Evolutionary conservation across 352 stramenopile genomes (phyloP).

Genomic region (Phytophthora hybrid): DNA sequence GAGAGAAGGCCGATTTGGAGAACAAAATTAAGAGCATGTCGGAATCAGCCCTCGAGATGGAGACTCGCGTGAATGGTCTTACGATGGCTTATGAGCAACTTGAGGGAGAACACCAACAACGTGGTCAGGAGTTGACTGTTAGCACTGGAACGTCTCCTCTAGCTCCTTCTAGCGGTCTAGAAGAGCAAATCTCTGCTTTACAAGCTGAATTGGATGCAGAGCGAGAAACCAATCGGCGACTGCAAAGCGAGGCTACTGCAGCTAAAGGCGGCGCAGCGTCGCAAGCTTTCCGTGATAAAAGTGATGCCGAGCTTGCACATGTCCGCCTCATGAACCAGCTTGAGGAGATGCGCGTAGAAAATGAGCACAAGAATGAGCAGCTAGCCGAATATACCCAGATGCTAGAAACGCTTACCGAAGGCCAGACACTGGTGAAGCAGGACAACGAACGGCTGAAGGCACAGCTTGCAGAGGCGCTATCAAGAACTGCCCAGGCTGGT

Average conservation of each 20-base stretch:
- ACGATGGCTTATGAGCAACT: conserved; percentile 61
- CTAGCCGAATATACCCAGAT: conserved; percentile 52
- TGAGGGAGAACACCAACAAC: conserved; percentile 51
- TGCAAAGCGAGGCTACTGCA: conserved; percentile 36
- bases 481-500: conserved; percentile 6
- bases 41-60: conserved; percentile 42
- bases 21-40: conserved; percentile 38
- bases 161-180: neutral
- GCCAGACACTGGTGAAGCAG: conserved; percentile 39
- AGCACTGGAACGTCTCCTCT: neutral
- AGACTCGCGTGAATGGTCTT: conserved; percentile 57
- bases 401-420: conserved; percentile 46
- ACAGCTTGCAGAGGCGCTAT: conserved; percentile 35
- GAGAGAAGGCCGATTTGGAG: conserved; percentile 48
- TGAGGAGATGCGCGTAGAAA: conserved; percentile 40
- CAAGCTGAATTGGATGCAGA: conserved; percentile 52
- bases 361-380: conserved; percentile 45
- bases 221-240: conserved; percentile 27
- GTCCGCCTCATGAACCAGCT: conserved; percentile 39
- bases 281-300: conserved; percentile 30
- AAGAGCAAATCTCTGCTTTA: conserved; percentile 34
- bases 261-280: conserved; percentile 17
- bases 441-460: conserved; percentile 48
- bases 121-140: conserved; percentile 13
- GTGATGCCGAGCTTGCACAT: conserved; percentile 34